Percentiles rank a stretch among this genome's conserved stretches.
Evolutionary conservation across 768 basidiomycete genomes (phyloP).

Genomic region (Tulasnella sp.): DNA sequence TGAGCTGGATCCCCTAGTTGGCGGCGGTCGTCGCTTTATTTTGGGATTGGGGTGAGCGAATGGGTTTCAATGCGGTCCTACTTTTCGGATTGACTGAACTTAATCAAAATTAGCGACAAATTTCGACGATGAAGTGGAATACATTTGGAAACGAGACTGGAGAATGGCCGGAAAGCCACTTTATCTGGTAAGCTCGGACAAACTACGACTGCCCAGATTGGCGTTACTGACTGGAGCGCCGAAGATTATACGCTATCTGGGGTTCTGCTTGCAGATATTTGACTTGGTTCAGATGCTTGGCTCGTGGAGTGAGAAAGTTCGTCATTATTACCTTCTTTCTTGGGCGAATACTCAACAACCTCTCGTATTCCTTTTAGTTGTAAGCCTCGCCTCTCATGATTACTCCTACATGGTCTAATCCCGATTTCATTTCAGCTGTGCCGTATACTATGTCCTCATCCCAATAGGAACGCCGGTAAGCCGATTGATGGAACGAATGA

Average conservation of each 20-base stretch:
- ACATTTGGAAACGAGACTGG: background rate
- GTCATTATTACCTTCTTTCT: background rate
- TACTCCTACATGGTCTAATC: too few species aligned
- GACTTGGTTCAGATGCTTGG: slow-evolving; percentile 7
- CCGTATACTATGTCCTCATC: background rate
- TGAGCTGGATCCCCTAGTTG: background rate
- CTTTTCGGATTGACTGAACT: background rate
- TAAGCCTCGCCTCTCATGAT: background rate
- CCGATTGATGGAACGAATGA: background rate
- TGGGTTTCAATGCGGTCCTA: background rate
- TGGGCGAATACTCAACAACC: background rate
- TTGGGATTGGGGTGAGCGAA: slow-evolving; percentile 1
- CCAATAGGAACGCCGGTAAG: slow-evolving; percentile 5
- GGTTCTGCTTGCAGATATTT: background rate
- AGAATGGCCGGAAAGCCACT: slow-evolving; percentile 7
- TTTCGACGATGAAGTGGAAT: background rate
- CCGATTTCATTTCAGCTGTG: background rate
- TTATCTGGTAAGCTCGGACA: background rate
- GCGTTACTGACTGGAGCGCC: background rate
- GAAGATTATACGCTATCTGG: background rate
- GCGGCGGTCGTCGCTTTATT: background rate
- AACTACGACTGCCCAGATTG: background rate
- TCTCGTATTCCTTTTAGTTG: background rate
- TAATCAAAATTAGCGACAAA: background rate
- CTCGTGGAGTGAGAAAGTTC: background rate